phyloP scores from a whole-genome alignment of 1,284 basidiomycete genomes.

The Heterobasidion occidentale region DNA sequence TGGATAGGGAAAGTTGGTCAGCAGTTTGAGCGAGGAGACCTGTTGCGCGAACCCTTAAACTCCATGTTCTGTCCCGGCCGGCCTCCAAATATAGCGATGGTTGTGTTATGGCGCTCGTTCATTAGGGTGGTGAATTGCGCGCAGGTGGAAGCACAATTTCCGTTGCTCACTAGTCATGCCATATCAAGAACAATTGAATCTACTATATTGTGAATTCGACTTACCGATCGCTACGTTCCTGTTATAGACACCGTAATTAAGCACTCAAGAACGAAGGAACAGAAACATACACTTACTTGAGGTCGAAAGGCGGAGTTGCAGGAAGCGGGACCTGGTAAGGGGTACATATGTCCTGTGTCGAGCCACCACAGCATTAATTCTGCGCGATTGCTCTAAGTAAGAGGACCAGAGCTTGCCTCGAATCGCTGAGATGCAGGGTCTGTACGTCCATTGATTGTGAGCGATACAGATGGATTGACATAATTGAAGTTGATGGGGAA shows the following conservation, averaged over 20 bases:
- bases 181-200: not conserved
- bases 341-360: slow-evolving; percentile 23
- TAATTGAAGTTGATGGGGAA: slow-evolving; percentile 41
- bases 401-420: slow-evolving; percentile 16
- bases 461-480: slow-evolving; percentile 35
- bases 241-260: too few relatives aligned
- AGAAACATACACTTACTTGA: not conserved
- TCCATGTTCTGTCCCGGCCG: slow-evolving; percentile 43
- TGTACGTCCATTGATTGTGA: slow-evolving; percentile 36
- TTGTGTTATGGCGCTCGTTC: slow-evolving; percentile 49
- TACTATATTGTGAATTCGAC: not conserved
- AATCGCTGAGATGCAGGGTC: slow-evolving; percentile 54
- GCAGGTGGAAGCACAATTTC: slow-evolving; percentile 58
- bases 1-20: not conserved
- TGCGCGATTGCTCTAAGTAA: not conserved
- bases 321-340: slow-evolving; percentile 30
- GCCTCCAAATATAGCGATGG: slow-evolving; percentile 53
- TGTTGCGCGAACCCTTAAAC: slow-evolving; percentile 38
- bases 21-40: not conserved
- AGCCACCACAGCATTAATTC: too few relatives aligned
- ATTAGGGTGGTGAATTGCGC: slow-evolving; percentile 59
- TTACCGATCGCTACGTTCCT: slow-evolving; percentile 49
- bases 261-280: not conserved
- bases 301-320: slow-evolving; percentile 8
- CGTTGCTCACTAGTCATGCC: slow-evolving; percentile 27